phyloP scores from a whole-genome alignment of 1,139 yeast species.

The Hyphopichia khmerensis region DNA sequence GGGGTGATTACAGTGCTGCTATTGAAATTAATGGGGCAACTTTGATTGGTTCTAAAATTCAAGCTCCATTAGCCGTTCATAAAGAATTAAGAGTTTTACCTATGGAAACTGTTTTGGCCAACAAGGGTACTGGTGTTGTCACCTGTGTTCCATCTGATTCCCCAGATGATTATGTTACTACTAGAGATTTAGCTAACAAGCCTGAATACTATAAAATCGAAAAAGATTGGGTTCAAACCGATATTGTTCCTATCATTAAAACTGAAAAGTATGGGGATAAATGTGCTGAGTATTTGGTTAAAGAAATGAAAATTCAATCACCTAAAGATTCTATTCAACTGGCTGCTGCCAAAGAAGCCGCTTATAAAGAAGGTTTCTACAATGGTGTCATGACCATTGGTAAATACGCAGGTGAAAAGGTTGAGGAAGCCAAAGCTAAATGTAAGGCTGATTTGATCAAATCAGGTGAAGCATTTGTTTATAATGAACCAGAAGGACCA shows the following conservation, averaged over 20 bases:
- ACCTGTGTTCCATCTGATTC: conserved; percentile 98
- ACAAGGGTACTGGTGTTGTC: conserved; percentile 98
- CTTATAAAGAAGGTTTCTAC: conserved; percentile 96
- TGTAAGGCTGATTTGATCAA: conserved; percentile 80
- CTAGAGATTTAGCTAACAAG: conserved; percentile 79
- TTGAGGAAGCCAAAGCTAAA: conserved; percentile 86
- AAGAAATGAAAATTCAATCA: conserved; percentile 86
- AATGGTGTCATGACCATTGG: conserved; percentile 83
- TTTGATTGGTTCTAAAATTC: conserved; percentile 82
- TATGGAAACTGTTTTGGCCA: conserved; percentile 94
- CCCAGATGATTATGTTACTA: conserved; percentile 93
- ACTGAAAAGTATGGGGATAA: conserved; percentile 87
- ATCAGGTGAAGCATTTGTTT: conserved; percentile 78
- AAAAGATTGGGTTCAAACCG: conserved; percentile 81
- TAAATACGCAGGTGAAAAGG: conserved; percentile 82
- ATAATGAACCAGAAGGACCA: conserved; percentile 89
- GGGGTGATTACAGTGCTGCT: conserved; percentile 73
- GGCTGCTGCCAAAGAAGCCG: conserved; percentile 89
- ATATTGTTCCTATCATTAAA: conserved; percentile 68
- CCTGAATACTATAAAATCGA: conserved; percentile 88
- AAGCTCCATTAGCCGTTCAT: conserved; percentile 78
- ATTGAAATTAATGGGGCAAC: conserved; percentile 64
- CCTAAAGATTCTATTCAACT: conserved; percentile 89
- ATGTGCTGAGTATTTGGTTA: conserved; percentile 83
- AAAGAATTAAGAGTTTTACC: conserved; percentile 83